These are phyloP conservation scores for Thielaviopsis punctulata DNA, from an alignment of 2,329 filamentous ascomycete genomes.

Conservation along the genomic window DNA sequence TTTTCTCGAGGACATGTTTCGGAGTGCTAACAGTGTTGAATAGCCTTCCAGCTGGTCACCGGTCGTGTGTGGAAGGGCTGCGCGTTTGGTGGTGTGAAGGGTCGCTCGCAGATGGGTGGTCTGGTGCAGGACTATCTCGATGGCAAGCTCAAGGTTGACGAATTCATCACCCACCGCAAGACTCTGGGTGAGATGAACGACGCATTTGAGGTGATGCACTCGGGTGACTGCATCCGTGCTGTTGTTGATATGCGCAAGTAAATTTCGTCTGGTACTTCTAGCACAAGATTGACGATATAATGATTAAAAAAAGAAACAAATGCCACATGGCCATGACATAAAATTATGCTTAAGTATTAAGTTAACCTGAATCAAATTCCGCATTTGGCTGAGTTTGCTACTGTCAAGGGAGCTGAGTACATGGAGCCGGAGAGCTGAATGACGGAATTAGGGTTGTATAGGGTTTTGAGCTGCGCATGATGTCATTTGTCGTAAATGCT, in stretches of 20 bases:
- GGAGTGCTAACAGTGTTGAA: slow-evolving; percentile 13
- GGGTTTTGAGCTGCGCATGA: too few species aligned
- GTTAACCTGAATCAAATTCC: background rate
- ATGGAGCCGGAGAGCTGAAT: too few species aligned
- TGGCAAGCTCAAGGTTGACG: slow-evolving; percentile 88
- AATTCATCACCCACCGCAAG: slow-evolving; percentile 97
- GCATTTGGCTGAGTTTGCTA: background rate
- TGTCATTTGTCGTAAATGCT: too few species aligned
- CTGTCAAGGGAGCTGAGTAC: too few species aligned
- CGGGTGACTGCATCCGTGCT: slow-evolving; percentile 89
- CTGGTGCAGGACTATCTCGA: slow-evolving; percentile 81
- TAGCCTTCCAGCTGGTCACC: slow-evolving; percentile 96
- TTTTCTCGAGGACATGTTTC: background rate
- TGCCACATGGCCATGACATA: background rate
- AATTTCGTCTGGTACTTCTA: background rate
- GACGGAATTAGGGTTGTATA: too few species aligned
- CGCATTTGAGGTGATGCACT: slow-evolving; percentile 88
- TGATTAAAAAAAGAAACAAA: background rate
- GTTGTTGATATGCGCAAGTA: slow-evolving; percentile 51
- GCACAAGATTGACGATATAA: slow-evolving; percentile 2
- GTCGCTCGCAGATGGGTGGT: slow-evolving; percentile 73
- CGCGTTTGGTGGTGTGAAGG: slow-evolving; percentile 96
- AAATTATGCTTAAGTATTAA: background rate
- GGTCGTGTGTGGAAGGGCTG: slow-evolving; percentile 96
- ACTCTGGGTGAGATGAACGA: slow-evolving; percentile 67